These are phyloP conservation scores for Catenaria anguillulae DNA, from an alignment of 371 early-diverging fungal genomes.

Conservation along the genomic window DNA sequence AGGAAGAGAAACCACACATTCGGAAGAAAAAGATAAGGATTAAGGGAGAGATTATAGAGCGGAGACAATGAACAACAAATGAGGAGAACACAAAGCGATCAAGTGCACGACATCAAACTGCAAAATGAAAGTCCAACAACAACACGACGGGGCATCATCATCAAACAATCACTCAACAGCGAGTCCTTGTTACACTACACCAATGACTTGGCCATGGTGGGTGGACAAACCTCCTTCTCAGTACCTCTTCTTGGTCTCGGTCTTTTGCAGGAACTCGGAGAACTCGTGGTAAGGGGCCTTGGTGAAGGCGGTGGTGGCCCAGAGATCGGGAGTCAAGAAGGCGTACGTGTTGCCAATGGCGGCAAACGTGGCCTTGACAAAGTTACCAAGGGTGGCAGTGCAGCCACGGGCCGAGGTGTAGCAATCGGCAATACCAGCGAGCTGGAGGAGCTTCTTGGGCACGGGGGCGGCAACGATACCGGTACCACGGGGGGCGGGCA, in stretches of 20 bases:
- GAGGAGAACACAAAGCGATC: too few relatives aligned
- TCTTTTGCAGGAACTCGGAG: slow-evolving; percentile 76
- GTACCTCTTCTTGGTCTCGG: slow-evolving; percentile 16
- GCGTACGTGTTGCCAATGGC: slow-evolving; percentile 96
- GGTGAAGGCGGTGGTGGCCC: slow-evolving; percentile 77
- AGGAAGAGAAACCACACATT: too few relatives aligned
- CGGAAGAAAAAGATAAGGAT: too few relatives aligned
- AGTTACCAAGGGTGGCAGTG: slow-evolving; percentile 89
- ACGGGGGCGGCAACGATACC: slow-evolving; percentile 95
- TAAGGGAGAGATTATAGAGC: too few relatives aligned
- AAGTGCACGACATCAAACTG: too few relatives aligned
- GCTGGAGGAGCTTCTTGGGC: slow-evolving; percentile 93
- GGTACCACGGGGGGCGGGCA: slow-evolving; percentile 98
- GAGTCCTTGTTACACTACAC: too few relatives aligned
- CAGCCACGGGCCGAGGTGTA: slow-evolving; percentile 93
- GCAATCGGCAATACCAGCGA: slow-evolving; percentile 98
- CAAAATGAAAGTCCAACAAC: too few relatives aligned
- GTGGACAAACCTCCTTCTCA: too few relatives aligned
- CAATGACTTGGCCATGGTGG: too few relatives aligned
- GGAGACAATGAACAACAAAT: too few relatives aligned
- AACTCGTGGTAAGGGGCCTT: slow-evolving; percentile 86
- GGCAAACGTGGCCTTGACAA: slow-evolving; percentile 97
- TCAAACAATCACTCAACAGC: too few relatives aligned
- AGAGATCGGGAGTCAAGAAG: slow-evolving; percentile 94
- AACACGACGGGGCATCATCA: too few relatives aligned